Evolutionary conservation across 2,329 filamentous ascomycete species (phyloP).

Genomic region (Penicillium sp.): DNA sequence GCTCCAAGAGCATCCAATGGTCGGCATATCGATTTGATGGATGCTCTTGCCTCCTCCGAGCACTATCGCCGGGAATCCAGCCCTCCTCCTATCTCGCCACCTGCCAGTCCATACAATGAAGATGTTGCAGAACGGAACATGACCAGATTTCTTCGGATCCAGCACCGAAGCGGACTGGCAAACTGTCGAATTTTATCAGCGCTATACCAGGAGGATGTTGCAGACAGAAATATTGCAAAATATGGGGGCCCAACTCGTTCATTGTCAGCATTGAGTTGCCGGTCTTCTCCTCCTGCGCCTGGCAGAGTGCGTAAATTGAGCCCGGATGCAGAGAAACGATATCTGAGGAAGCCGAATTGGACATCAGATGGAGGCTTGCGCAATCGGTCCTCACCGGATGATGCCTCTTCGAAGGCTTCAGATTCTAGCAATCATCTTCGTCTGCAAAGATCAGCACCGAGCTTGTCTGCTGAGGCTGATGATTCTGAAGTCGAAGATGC

Average conservation of each 20-base stretch:
- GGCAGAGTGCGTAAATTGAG: conserved; percentile 18
- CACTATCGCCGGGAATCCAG: conserved; percentile 25
- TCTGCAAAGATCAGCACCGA: conserved; percentile 34
- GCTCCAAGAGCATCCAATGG: conserved; percentile 23
- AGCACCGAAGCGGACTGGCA: conserved; percentile 25
- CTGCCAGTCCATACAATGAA: conserved; percentile 42
- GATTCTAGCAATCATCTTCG: conserved; percentile 19
- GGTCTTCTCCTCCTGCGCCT: conserved; percentile 19
- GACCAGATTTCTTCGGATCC: conserved; percentile 32
- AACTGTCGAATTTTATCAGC: conserved; percentile 36
- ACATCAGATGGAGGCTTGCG: conserved; percentile 27
- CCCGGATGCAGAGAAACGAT: conserved; percentile 13
- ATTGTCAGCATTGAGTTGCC: conserved; percentile 22
- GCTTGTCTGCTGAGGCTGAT: conserved; percentile 23
- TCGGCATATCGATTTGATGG: conserved; percentile 43
- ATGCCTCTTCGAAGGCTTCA: conserved; percentile 4
- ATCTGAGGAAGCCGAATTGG: conserved; percentile 17
- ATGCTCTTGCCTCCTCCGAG: conserved; percentile 40
- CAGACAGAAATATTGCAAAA: conserved; percentile 41
- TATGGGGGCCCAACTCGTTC: conserved; percentile 23
- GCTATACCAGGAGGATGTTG: conserved; percentile 44
- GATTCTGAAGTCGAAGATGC: conserved; percentile 11
- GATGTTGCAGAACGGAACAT: conserved; percentile 47
- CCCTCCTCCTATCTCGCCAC: conserved; percentile 27
- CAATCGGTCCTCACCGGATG: conserved; percentile 8